Base-by-base conservation (phyloP, 2,329 filamentous ascomycete species). In the Aspergillus alliaceus region DNA sequence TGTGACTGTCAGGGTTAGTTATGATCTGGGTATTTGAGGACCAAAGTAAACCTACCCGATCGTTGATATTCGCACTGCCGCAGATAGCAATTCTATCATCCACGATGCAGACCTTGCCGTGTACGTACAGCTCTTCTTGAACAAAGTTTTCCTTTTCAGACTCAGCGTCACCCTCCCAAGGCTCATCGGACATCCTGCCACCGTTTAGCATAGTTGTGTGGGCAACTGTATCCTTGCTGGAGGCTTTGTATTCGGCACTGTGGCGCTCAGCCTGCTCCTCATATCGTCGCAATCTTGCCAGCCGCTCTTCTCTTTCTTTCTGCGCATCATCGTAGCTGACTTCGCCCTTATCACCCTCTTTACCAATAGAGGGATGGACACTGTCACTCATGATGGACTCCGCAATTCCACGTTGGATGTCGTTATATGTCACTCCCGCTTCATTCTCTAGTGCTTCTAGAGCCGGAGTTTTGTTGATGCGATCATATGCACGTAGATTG, bases 61-160 rank as follows among this genome's bases (percentile, higher is more conserved):
- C 86, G 65, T 89, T 89, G 66, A 89, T 78, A 65, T 89, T 89
- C 24, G 86, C 85, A 54, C 84, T 91, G 60, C 92, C 91, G 71
- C 90, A 93, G 63, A 96, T 93, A 56, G 91, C 90, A 50, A 90
- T 82, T 7, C 85, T 82, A 71, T 96, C 92, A 69, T 96, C 91
- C 44, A 88, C 90, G 58, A 96, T 95, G 57, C 77, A 73, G 34
- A 97, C 82, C 77, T 98, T 99, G 27, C 87, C 90, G 73, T 99
- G 95, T 48, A 98, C 88, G 72, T 99, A 99, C 2, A 98, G 84
- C 74, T 99, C 93, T 72, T 99, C 95, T 71, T 96, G 93, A 58
- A 98, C 88, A 80, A 95, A 96, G 70, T 96, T 91, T 53, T 89
- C 84, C 56, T 92, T 89, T 73, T 98, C 95, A 1, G 85, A 84